phyloP scores from a whole-genome alignment of 2,329 filamentous ascomycete genomes.

The Neofusicoccum laricinum region DNA sequence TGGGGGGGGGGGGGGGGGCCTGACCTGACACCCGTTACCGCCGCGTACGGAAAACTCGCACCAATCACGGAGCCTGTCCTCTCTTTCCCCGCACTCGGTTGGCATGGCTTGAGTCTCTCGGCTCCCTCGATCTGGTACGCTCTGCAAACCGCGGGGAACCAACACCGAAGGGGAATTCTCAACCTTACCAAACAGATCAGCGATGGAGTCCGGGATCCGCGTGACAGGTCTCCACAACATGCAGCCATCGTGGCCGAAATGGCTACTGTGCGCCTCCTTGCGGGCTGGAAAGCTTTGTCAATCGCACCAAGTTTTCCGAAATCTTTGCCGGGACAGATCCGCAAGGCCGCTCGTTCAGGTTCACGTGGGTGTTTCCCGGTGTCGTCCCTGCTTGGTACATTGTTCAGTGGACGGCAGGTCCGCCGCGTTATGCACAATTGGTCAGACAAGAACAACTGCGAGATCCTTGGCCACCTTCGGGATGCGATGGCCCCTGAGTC shows the following conservation, averaged over 20 bases:
- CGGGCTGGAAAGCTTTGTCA: neutral
- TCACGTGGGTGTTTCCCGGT: neutral
- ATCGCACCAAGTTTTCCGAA: neutral
- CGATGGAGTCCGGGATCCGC: neutral
- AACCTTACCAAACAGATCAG: neutral
- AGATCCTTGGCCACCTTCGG: constrained; percentile 32
- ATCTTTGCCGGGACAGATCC: neutral
- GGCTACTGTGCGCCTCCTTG: neutral
- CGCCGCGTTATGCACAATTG: constrained; percentile 34
- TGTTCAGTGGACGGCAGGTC: constrained; percentile 15
- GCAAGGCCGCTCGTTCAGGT: neutral
- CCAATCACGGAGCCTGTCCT: too few relatives aligned
- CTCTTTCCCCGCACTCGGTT: too few relatives aligned
- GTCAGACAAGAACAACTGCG: constrained; percentile 29
- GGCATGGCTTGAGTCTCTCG: too few relatives aligned
- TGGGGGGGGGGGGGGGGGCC: too few relatives aligned
- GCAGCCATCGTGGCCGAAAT: neutral
- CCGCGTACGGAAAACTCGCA: too few relatives aligned
- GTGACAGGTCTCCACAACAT: neutral
- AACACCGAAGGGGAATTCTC: neutral
- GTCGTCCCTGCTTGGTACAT: neutral
- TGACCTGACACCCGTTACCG: too few relatives aligned
- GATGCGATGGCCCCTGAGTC: constrained; percentile 36
- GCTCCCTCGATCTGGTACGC: too few relatives aligned
- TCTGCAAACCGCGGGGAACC: too few relatives aligned